phyloP scores from a whole-genome alignment of 495 filamentous ascomycete species.

The Penicilliopsis zonata region DNA sequence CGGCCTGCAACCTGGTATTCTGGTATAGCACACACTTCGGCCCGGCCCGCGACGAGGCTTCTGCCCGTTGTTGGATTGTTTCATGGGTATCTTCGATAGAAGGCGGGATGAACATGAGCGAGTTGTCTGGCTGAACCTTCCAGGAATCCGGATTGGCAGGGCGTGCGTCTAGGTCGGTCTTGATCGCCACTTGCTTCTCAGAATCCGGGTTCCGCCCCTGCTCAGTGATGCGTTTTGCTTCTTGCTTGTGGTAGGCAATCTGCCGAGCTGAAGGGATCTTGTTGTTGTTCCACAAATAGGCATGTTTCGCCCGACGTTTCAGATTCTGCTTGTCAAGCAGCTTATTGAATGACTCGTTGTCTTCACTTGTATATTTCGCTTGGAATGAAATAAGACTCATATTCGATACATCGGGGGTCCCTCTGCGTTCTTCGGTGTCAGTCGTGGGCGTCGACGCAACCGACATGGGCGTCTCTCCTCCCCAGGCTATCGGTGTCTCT shows the following conservation, averaged over 20 bases:
- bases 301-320: constrained; percentile 67
- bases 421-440: constrained; percentile 13
- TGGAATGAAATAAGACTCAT: constrained; percentile 80
- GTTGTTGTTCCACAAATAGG: constrained; percentile 80
- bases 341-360: constrained; percentile 92
- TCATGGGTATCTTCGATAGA: constrained; percentile 54
- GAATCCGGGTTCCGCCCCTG: constrained; percentile 10
- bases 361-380: constrained; percentile 86
- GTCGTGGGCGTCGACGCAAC: constrained; percentile 27
- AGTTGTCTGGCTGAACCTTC: constrained; percentile 63
- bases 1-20: constrained; percentile 59
- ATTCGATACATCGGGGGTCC: constrained; percentile 57
- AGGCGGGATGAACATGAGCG: constrained; percentile 73
- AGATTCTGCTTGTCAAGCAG: constrained; percentile 85
- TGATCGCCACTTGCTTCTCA: constrained; percentile 19
- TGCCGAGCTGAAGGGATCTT: constrained; percentile 81
- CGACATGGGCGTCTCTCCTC: constrained; percentile 57
- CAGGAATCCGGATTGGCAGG: constrained; percentile 71
- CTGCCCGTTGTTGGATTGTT: constrained; percentile 54
- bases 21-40: constrained; percentile 70
- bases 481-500: constrained; percentile 35
- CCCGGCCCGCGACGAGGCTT: constrained; percentile 57
- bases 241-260: constrained; percentile 63
- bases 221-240: constrained; percentile 47
- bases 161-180: constrained; percentile 49